Conservation (phyloP, 371 early-diverging fungal species). For the Mortierella sp. region DNA sequence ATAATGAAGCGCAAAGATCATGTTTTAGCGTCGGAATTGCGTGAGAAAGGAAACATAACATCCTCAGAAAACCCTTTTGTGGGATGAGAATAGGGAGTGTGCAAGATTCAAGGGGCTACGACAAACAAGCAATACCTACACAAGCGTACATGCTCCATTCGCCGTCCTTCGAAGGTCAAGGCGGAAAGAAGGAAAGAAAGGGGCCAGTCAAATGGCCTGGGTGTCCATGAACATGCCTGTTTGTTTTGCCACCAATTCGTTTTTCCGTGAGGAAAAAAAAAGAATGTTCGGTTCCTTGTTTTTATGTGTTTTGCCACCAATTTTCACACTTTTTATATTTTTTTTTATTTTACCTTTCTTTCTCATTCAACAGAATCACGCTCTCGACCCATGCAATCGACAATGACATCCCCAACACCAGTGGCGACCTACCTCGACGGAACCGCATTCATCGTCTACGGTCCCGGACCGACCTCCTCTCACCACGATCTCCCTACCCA, state of each 20-base stretch:
- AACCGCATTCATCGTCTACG: conserved; percentile 39
- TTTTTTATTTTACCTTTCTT: background rate
- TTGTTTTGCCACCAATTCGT: background rate
- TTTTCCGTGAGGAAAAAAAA: background rate
- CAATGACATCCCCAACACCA: background rate
- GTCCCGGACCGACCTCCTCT: conserved; percentile 1
- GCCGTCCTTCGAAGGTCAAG: too few species aligned
- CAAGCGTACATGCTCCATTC: background rate
- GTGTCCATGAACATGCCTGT: background rate
- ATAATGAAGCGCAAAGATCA: too few species aligned
- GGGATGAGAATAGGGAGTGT: background rate
- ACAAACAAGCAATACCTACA: background rate
- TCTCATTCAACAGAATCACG: background rate
- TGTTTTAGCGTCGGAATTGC: too few species aligned
- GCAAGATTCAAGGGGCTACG: background rate
- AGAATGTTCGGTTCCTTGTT: too few species aligned
- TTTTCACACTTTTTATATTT: background rate
- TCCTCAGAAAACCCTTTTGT: background rate
- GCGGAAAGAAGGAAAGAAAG: background rate
- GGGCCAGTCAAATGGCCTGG: background rate
- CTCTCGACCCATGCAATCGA: background rate
- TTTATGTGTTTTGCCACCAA: conserved; percentile 5
- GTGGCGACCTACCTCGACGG: conserved; percentile 21
- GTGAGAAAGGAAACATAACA: background rate
- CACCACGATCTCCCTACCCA: too few species aligned